A percentile compares a stretch with the other conserved stretches of the same genome.
Evolutionary conservation across 495 filamentous ascomycete genomes (phyloP).

Genomic region (Immersiella caudata): DNA sequence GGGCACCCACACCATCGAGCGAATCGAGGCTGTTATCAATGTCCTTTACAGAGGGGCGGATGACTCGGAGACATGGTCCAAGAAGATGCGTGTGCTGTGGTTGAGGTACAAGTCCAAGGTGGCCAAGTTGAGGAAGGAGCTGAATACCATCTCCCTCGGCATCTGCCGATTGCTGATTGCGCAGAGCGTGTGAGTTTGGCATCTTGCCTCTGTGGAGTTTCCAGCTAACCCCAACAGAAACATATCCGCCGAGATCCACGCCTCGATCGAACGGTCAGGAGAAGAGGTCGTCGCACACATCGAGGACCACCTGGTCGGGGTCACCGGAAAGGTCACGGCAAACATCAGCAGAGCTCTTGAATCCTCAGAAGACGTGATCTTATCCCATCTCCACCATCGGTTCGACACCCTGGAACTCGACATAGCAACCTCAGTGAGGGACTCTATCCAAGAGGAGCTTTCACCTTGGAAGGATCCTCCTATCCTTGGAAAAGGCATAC

Average conservation of each 20-base stretch:
- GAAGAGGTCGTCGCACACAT: neutral
- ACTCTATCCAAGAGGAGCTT: neutral
- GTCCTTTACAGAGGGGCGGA: neutral
- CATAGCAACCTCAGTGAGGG: neutral
- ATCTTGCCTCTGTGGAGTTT: neutral
- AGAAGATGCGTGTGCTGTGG: neutral
- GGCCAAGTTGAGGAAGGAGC: conserved; percentile 6
- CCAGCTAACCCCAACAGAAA: neutral
- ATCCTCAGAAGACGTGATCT: neutral
- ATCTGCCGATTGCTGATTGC: conserved; percentile 2
- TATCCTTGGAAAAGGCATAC: neutral
- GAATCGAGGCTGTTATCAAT: neutral
- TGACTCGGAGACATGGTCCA: neutral
- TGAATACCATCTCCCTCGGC: neutral
- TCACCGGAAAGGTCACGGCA: neutral
- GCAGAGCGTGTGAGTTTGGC: neutral
- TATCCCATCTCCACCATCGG: neutral
- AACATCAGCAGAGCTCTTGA: neutral
- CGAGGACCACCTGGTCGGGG: neutral
- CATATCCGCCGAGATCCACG: neutral
- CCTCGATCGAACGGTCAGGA: neutral
- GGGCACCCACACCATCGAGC: neutral
- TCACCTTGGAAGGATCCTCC: neutral
- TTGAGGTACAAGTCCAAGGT: neutral
- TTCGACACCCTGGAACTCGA: neutral